Evolutionary conservation across 805 yeast genomes (phyloP).

Genomic region (Scheffersomyces amazonensis): DNA sequence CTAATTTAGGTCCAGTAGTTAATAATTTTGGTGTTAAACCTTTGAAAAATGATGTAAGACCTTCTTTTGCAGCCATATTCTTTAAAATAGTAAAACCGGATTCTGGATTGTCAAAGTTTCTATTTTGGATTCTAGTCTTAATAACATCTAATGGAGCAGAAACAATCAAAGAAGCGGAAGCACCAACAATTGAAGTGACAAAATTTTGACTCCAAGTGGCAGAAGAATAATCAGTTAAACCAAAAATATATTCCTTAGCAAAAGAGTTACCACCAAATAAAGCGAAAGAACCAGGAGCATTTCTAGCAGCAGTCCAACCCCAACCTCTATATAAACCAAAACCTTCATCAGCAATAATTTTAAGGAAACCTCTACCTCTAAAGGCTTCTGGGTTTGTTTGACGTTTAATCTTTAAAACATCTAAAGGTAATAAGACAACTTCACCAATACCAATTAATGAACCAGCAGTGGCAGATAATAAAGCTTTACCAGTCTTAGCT

Average conservation of each 20-base stretch:
- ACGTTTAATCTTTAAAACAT: slow-evolving; percentile 95
- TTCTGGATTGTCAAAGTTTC: slow-evolving; percentile 93
- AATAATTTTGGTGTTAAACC: slow-evolving; percentile 94
- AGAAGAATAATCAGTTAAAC: slow-evolving; percentile 76
- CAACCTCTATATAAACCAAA: slow-evolving; percentile 93
- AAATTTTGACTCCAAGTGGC: slow-evolving; percentile 97
- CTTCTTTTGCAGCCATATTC: slow-evolving; percentile 92
- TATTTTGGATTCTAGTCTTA: slow-evolving; percentile 97
- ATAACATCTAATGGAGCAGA: slow-evolving; percentile 98
- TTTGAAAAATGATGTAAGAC: slow-evolving; percentile 86
- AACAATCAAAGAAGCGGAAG: slow-evolving; percentile 93
- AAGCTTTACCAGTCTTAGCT: slow-evolving; percentile 94
- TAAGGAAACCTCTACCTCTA: slow-evolving; percentile 94
- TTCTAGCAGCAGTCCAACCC: slow-evolving; percentile 99
- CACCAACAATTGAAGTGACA: slow-evolving; percentile 92
- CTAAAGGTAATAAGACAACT: slow-evolving; percentile 90
- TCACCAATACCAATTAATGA: slow-evolving; percentile 97
- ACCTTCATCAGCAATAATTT: slow-evolving; percentile 87
- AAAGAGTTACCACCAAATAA: slow-evolving; percentile 98
- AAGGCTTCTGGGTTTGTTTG: slow-evolving; percentile 99
- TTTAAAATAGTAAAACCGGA: slow-evolving; percentile 88
- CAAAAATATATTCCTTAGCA: slow-evolving; percentile 93
- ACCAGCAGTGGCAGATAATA: slow-evolving; percentile 96
- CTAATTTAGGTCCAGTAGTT: slow-evolving; percentile 98
- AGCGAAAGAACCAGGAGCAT: slow-evolving; percentile 98